Evolutionary conservation across 2,329 filamentous ascomycete genomes (phyloP).

Genomic region (Aspergillus sp.): DNA sequence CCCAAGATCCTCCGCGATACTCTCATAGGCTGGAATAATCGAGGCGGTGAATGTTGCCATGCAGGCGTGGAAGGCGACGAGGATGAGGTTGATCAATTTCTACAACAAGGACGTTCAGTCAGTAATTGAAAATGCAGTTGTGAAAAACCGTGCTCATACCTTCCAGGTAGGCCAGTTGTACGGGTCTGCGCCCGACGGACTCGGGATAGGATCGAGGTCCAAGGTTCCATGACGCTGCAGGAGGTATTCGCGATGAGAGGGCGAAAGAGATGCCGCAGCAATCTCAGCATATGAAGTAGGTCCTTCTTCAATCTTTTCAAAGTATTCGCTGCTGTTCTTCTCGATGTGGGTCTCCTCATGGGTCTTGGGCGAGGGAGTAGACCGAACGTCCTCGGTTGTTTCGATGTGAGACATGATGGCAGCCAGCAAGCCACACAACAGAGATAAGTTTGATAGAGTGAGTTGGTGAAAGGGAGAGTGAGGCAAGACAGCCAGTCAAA

Average conservation of each 20-base stretch:
- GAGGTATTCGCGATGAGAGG: slow-evolving; percentile 48
- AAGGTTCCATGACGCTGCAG: slow-evolving; percentile 55
- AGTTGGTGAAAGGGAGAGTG: too few species aligned
- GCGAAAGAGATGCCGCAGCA: slow-evolving; percentile 19
- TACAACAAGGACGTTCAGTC: not conserved
- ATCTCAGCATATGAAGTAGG: slow-evolving; percentile 2
- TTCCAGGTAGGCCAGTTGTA: slow-evolving; percentile 59
- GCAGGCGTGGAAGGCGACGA: slow-evolving; percentile 61
- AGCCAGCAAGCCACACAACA: not conserved
- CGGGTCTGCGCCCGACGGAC: slow-evolving; percentile 52
- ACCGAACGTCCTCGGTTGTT: slow-evolving; percentile 2
- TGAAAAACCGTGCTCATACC: slow-evolving; percentile 26
- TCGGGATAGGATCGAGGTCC: slow-evolving; percentile 56
- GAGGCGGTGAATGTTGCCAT: slow-evolving; percentile 60
- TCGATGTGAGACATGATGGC: slow-evolving; percentile 1
- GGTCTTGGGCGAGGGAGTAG: not conserved
- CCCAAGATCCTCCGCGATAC: slow-evolving; percentile 54
- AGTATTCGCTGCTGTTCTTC: slow-evolving; percentile 17
- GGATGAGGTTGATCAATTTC: slow-evolving; percentile 39
- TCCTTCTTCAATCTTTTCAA: slow-evolving; percentile 13
- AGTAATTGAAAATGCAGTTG: too few species aligned
- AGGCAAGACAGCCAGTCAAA: not conserved
- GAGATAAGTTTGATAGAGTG: too few species aligned
- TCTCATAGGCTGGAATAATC: slow-evolving; percentile 57
- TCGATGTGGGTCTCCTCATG: slow-evolving; percentile 5